Evolutionary conservation across 2,329 filamentous ascomycete genomes (phyloP).

Genomic region (Aspergillus novoparasiticus): DNA sequence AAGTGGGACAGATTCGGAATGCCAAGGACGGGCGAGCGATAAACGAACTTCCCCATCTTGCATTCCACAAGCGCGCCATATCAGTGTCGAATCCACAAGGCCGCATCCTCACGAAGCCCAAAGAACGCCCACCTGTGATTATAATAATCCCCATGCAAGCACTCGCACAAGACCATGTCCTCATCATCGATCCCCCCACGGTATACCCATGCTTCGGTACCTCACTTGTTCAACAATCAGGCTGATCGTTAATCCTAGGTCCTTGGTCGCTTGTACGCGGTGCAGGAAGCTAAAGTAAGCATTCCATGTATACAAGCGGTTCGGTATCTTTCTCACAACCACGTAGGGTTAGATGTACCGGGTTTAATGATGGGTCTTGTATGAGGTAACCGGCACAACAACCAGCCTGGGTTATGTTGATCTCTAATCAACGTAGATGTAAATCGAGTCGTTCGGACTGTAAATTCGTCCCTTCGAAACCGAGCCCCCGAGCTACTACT

Average conservation of each 20-base stretch:
- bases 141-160: not conserved
- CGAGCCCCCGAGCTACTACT: not conserved
- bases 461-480: not conserved
- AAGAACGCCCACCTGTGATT: not conserved
- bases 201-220: not conserved
- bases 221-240: rapidly evolving
- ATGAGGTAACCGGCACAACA: not conserved
- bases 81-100: not conserved
- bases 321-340: not conserved
- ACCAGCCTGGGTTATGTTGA: too few relatives aligned
- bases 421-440: not conserved
- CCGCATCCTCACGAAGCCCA: not conserved
- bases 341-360: not conserved
- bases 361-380: not conserved
- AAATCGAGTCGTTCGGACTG: not conserved
- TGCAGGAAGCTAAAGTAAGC: not conserved
- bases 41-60: not conserved
- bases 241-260: not conserved
- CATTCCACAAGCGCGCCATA: not conserved
- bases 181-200: not conserved
- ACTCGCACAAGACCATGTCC: not conserved
- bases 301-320: not conserved
- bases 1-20: not conserved
- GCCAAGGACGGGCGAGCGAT: not conserved
- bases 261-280: not conserved